phyloP scores from a whole-genome alignment of 2,329 filamentous ascomycete species.

The Pseudocercospora crystallina region DNA sequence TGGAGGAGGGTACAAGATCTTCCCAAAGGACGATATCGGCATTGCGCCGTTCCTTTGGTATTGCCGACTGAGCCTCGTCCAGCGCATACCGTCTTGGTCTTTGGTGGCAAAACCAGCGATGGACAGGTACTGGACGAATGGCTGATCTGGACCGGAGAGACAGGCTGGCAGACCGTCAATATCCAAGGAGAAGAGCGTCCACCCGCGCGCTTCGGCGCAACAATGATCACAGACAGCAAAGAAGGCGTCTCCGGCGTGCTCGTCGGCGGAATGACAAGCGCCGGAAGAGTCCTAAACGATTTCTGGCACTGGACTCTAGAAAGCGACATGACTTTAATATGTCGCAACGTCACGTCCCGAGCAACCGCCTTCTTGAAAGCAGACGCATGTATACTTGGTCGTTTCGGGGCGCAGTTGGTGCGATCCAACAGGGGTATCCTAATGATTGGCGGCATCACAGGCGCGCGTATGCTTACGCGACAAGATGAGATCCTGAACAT shows the following conservation, averaged over 20 bases:
- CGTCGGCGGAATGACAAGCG: slow-evolving; percentile 67
- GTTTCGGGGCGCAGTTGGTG: slow-evolving; percentile 55
- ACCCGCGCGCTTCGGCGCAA: slow-evolving; percentile 57
- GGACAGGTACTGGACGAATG: slow-evolving; percentile 45
- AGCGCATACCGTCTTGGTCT: slow-evolving; percentile 42
- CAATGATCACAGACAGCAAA: slow-evolving; percentile 47
- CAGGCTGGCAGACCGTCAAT: slow-evolving; percentile 53
- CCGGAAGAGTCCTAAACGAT: slow-evolving; percentile 63
- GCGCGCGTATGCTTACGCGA: slow-evolving; percentile 44
- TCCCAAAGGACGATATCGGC: slow-evolving; percentile 72
- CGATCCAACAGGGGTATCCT: slow-evolving; percentile 47
- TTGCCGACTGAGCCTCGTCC: slow-evolving; percentile 32
- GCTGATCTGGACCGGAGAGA: slow-evolving; percentile 46
- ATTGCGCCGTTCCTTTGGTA: slow-evolving; percentile 58
- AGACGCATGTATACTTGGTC: slow-evolving; percentile 34
- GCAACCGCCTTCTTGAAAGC: slow-evolving; percentile 28
- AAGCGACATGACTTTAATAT: slow-evolving; percentile 40
- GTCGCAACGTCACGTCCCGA: slow-evolving; percentile 27
- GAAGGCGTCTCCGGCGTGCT: slow-evolving; percentile 58
- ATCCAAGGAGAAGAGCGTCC: slow-evolving; percentile 36
- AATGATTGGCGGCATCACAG: slow-evolving; percentile 55
- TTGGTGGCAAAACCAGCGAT: slow-evolving; percentile 47
- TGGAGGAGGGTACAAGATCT: slow-evolving; percentile 69
- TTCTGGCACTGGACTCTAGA: slow-evolving; percentile 62
- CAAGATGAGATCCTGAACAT: slow-evolving; percentile 56